Conservation (phyloP, 2,329 filamentous ascomycete genomes). For the Podosphaera aphanis region DNA sequence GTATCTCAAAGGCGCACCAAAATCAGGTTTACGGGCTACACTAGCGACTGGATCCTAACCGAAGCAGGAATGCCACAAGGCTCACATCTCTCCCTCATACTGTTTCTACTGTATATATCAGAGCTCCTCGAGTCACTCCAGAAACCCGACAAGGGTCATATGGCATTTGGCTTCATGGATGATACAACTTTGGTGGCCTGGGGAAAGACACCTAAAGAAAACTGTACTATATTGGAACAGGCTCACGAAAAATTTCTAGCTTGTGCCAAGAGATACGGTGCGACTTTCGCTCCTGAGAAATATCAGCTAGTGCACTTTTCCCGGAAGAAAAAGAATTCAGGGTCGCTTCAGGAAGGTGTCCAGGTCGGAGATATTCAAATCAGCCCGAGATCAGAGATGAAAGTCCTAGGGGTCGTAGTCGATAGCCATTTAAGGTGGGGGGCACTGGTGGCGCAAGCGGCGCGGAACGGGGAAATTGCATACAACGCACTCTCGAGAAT, state of each 20-base stretch:
- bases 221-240: not conserved
- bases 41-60: not conserved
- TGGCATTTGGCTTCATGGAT: not conserved
- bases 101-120: not conserved
- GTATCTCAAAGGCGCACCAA: not conserved
- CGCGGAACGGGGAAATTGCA: not conserved
- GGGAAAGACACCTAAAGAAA: not conserved
- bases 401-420: not conserved
- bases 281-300: not conserved
- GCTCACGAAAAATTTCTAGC: not conserved
- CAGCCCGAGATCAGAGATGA: not conserved
- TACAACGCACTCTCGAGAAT: not conserved
- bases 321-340: not conserved
- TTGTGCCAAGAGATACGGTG: not conserved
- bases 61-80: not conserved
- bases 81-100: not conserved
- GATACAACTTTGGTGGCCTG: not conserved
- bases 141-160: not conserved
- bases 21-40: not conserved
- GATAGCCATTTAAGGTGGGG: not conserved
- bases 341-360: not conserved
- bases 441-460: not conserved
- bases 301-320: not conserved
- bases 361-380: not conserved
- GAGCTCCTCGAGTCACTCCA: not conserved